Evolutionary conservation across 2,329 filamentous ascomycete genomes (phyloP).

Genomic region (Xylariomycetidae sp.): DNA sequence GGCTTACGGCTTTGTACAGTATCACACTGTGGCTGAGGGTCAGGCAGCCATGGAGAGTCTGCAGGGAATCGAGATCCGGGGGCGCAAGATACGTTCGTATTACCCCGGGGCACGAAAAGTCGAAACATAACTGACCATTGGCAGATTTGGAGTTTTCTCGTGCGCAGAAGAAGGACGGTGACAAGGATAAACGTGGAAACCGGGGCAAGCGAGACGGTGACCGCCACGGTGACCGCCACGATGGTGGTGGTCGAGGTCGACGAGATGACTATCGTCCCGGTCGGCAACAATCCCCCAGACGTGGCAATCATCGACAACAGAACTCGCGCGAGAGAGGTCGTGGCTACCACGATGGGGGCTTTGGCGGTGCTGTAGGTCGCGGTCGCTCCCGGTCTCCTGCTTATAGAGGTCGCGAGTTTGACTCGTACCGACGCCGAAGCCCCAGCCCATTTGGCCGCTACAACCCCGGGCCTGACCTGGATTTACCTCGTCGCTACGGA

Average conservation of each 20-base stretch:
- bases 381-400: constrained; percentile 65
- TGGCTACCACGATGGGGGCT: constrained; percentile 30
- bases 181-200: constrained; percentile 57
- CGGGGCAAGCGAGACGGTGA: constrained; percentile 42
- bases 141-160: constrained; percentile 86
- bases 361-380: constrained; percentile 38
- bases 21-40: constrained; percentile 71
- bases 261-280: constrained; percentile 22
- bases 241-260: constrained; percentile 16
- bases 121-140: constrained; percentile 6
- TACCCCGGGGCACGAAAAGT: background rate
- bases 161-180: constrained; percentile 71
- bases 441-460: constrained; percentile 56
- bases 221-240: no score
- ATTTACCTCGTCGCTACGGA: constrained; percentile 67
- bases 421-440: constrained; percentile 61
- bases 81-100: constrained; percentile 85
- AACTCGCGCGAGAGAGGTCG: constrained; percentile 32
- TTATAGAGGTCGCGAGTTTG: constrained; percentile 36
- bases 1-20: constrained; percentile 95
- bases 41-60: constrained; percentile 67
- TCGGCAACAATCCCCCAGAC: constrained; percentile 21
- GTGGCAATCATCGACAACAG: constrained; percentile 28
- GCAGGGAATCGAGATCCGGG: constrained; percentile 75
- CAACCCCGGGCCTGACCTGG: constrained; percentile 50